Evolutionary conservation across 2,329 filamentous ascomycete genomes (phyloP), one percentile per base, ranked within the genome.

Genomic region (Trichoderma endophyticum): DNA sequence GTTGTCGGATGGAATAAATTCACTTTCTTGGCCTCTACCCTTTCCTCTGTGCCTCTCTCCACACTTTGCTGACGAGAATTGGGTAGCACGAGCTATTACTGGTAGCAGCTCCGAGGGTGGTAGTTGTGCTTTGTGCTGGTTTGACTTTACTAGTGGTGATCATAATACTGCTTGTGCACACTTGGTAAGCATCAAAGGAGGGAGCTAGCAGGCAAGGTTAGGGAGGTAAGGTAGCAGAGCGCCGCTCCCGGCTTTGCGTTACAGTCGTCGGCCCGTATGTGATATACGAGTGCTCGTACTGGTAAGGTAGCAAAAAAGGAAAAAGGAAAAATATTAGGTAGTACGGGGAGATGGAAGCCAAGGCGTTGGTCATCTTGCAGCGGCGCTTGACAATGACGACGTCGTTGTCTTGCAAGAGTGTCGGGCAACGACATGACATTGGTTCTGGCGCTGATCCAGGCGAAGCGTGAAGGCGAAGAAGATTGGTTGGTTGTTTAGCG

Each of bases 401-500:
- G 24, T 51, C 48, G 7, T 28, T 63, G 39, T 70, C 39, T 62
- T 18, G 43, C 57, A 62, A 57, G 21, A 32, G 56, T 43, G 36
- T 61, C 26, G 66, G 56, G 65, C 28, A 59, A 69, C 39, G 28
- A 60, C 56, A 59, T 12, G 39, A 36, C 57, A 48, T 24, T 61
- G 56, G 66, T 12, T 69, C 57, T 61, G 30, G 36, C 39, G 57
- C 66, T 54, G 66, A 26, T 61, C 57, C 48, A 57, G 34, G 34
- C 21, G 24, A 61, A 36, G 66, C 28, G 51, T 34, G 32, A 59
- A 69, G 57, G 66, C 66, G 63, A 66, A 66, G 6, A 57, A 69
- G 56, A 69, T 69, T 69, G 66, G 57, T 36, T 54, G 57, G 39
- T 54, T 26, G 56, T 61, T 68, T 69, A 69, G 66, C 66, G 66